Conservation (phyloP, 2,329 filamentous ascomycete species). For the Neonectria magnoliae region DNA sequence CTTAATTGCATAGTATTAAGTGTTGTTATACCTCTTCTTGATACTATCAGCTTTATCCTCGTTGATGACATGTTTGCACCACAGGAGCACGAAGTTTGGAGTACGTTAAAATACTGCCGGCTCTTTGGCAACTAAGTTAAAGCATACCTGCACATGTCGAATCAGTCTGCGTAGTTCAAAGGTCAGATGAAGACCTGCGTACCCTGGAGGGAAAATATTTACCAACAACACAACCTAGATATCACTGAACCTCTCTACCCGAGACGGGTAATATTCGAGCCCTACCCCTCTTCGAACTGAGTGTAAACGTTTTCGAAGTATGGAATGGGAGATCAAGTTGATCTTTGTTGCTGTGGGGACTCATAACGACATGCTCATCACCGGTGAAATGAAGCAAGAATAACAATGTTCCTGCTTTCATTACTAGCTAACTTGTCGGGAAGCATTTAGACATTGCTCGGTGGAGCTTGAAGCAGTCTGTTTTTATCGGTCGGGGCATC, state of each 20-base stretch:
- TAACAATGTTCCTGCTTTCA: no score
- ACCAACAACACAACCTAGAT: conserved; percentile 22
- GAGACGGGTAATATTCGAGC: conserved; percentile 21
- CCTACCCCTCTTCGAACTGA: conserved; percentile 4
- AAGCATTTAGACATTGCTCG: no score
- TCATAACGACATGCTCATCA: no score
- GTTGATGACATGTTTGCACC: conserved; percentile 22
- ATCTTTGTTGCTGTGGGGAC: conserved; percentile 13
- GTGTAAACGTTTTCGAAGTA: background rate
- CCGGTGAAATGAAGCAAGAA: no score
- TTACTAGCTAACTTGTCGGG: no score
- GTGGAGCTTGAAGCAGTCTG: no score
- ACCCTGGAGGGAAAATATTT: background rate
- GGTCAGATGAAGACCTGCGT: background rate
- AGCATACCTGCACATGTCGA: conserved; percentile 15
- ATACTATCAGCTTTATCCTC: conserved; percentile 12
- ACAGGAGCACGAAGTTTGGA: conserved; percentile 20
- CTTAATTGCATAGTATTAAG: conserved; percentile 10
- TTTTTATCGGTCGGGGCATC: no score
- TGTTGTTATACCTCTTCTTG: conserved; percentile 6
- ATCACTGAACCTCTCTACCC: conserved; percentile 20
- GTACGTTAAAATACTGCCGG: conserved; percentile 26
- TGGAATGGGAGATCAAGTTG: background rate
- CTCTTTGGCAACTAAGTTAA: conserved; percentile 11
- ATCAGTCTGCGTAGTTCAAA: background rate